A percentile compares a stretch with the other conserved stretches of the same genome.
Evolutionary conservation across 2,329 filamentous ascomycete genomes (phyloP).

Genomic region (Fusarium incarnatum): DNA sequence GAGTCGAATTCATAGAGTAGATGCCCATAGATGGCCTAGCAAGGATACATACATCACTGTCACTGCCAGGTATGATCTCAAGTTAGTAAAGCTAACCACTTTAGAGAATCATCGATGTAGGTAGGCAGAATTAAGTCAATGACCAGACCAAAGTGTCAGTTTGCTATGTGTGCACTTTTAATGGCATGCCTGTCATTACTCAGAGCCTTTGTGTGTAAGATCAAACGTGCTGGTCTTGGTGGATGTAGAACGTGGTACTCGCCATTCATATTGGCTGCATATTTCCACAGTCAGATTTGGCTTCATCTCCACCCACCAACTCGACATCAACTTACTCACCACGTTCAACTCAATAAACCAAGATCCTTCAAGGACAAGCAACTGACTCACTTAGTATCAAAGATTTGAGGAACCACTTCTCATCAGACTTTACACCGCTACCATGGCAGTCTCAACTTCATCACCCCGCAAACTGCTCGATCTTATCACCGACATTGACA

Average conservation of each 20-base stretch:
- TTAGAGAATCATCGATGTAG: not conserved
- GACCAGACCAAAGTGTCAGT: no score
- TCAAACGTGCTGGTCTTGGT: not conserved
- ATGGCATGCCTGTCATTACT: not conserved
- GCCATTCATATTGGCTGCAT: conserved; percentile 6
- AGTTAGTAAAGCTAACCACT: not conserved
- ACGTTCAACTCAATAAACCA: not conserved
- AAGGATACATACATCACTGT: not conserved
- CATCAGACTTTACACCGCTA: not conserved
- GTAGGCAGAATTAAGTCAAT: not conserved
- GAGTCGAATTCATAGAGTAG: conserved; percentile 50
- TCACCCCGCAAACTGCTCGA: conserved; percentile 49
- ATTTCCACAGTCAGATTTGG: conserved; percentile 25
- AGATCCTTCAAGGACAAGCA: not conserved
- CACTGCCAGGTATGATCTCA: not conserved
- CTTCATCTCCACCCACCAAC: not conserved
- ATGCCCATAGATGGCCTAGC: not conserved
- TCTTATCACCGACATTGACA: conserved; percentile 57
- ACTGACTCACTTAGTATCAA: no score
- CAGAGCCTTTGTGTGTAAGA: not conserved
- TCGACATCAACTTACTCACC: not conserved
- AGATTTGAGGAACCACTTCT: no score
- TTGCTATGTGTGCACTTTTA: no score
- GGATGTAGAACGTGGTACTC: not conserved
- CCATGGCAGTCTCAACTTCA: conserved; percentile 25